Evolutionary conservation across 352 stramenopile genomes (phyloP), one percentile per base, ranked within the genome.

Genomic region (Phytophthora pinifolia): DNA sequence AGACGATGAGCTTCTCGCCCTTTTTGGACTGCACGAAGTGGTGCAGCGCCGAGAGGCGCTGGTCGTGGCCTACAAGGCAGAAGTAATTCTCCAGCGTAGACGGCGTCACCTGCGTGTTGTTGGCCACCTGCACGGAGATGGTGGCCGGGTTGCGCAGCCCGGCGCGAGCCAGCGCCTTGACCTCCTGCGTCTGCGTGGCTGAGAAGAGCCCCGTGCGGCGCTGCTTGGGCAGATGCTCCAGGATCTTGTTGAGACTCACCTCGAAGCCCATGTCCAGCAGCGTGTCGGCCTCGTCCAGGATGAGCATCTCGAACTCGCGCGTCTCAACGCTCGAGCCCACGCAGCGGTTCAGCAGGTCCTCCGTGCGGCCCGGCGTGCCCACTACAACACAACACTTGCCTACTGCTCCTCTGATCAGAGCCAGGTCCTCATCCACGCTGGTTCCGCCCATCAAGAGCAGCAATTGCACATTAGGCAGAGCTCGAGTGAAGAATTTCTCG

Each of bases 261-360:
- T 98, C 89, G 61, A 99, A 99, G 53, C 96, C 96, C 82, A 99
- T 98, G 70, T 98, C 96, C 32, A 99, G 79, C 32, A 99, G 63
- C 18, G 96, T 98, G 65, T 99, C 98, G n/a, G 96, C 97, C 70
- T 99, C 97, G 70, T 99, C 97, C 29, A 99, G 68, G 43, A 99
- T 97, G 17, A 99, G 76, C 29, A 98, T 89, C 61, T 99, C 96
- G 46, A 99, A 89, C 71, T 98, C 88, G 30, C 82, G 86, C 13
- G 89, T 80, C 59, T 98, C 90, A 35, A 98, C 54, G 13, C 64
- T 81, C 29, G 67, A 75, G 52, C 76, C 74, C 17, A 82, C 75
- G 54, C 80, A 97, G 74, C 73, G 77, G 49, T 86, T 92, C 63
- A 88, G 88, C 51, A 97, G 86, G 72, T 90, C 94, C 62, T 87